Conservation (phyloP, 805 yeast species). For the Ogataea nitratoaversa region DNA sequence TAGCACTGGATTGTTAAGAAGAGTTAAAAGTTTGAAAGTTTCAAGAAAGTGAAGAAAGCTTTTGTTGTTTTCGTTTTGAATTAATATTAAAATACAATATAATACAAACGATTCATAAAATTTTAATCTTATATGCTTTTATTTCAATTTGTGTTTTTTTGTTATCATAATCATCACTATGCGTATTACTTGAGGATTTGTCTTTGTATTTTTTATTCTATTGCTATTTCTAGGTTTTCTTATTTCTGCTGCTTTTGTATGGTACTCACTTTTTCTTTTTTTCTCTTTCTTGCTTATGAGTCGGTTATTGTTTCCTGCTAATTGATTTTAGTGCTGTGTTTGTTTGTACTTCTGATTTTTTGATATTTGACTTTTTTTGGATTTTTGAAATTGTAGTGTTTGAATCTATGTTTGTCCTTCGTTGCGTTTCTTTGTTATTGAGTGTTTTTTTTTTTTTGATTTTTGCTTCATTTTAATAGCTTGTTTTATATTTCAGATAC, state of each 20-base stretch:
- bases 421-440: too few species aligned
- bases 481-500: too few species aligned
- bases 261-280: neutral
- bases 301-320: too few species aligned
- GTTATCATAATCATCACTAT: neutral
- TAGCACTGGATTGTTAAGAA: constrained; percentile 58
- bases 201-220: neutral
- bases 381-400: too few species aligned
- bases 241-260: neutral
- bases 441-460: too few species aligned
- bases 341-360: neutral
- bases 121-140: neutral
- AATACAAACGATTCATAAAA: neutral
- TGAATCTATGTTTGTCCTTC: too few species aligned
- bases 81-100: too few species aligned
- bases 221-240: neutral
- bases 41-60: constrained; percentile 34
- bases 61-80: neutral
- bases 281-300: neutral
- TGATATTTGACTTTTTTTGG: neutral
- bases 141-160: neutral
- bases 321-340: neutral
- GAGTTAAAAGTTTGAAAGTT: constrained; percentile 88
- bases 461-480: too few species aligned
- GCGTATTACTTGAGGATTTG: neutral